phyloP scores from a whole-genome alignment of 1,284 basidiomycete species.

The Ceratobasidium sp. region DNA sequence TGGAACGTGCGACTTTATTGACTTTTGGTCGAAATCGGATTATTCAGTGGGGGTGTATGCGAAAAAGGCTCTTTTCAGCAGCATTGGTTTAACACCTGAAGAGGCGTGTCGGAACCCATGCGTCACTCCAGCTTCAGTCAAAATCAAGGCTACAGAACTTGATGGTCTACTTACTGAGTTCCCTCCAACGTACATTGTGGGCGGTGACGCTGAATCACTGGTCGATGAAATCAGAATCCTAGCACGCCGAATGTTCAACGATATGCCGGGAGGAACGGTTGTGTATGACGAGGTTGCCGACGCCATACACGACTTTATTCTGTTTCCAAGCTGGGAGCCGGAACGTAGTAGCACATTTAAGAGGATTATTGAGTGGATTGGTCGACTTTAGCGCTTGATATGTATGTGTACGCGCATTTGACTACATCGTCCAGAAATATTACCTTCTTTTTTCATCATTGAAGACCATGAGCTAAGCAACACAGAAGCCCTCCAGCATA shows the following conservation, averaged over 20 bases:
- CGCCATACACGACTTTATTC: slow-evolving; percentile 67
- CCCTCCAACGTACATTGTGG: slow-evolving; percentile 68
- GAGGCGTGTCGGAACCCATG: slow-evolving; percentile 63
- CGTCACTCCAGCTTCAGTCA: slow-evolving; percentile 67
- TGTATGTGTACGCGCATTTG: not conserved
- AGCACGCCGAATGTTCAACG: slow-evolving; percentile 58
- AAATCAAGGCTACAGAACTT: slow-evolving; percentile 55
- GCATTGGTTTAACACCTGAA: slow-evolving; percentile 56
- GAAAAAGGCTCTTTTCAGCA: slow-evolving; percentile 44
- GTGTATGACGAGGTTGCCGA: slow-evolving; percentile 64
- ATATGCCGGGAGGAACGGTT: slow-evolving; percentile 55
- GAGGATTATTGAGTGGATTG: slow-evolving; percentile 15
- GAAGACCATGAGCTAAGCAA: not conserved
- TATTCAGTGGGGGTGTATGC: slow-evolving; percentile 18
- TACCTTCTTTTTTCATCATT: not conserved
- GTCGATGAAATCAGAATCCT: slow-evolving; percentile 65
- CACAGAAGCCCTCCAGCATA: not conserved
- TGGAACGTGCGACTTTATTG: slow-evolving; percentile 53
- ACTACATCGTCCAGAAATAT: not conserved
- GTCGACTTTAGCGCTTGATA: not conserved
- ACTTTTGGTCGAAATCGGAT: slow-evolving; percentile 51
- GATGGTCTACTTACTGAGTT: slow-evolving; percentile 64
- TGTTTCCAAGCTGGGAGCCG: slow-evolving; percentile 54
- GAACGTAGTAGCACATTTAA: slow-evolving; percentile 23
- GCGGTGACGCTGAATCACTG: slow-evolving; percentile 68